A percentile compares a stretch with the other conserved stretches of the same genome.
Conservation (phyloP, 164 flowering plant genomes). For the Magnolia officinalis region DNA sequence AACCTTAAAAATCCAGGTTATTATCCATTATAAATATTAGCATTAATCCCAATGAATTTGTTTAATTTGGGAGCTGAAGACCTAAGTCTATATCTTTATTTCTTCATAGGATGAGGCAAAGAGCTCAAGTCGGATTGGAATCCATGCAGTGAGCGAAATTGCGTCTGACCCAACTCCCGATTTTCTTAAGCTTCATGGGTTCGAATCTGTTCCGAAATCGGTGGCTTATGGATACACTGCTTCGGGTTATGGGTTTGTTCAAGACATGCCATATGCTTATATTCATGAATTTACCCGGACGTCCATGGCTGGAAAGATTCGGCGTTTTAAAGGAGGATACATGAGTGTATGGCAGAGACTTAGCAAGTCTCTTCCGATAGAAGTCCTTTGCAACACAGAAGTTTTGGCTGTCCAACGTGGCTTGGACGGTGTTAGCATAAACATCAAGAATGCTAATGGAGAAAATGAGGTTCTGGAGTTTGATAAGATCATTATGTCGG, state of each 20-base stretch:
- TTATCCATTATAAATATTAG: neutral
- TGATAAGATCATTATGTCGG: constrained; percentile 67
- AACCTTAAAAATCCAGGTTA: constrained; percentile 69
- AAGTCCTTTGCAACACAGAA: constrained; percentile 52
- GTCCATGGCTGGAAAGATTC: constrained; percentile 81
- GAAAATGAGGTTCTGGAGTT: constrained; percentile 38
- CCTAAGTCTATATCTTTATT: neutral
- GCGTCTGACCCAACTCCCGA: constrained; percentile 58
- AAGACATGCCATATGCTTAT: constrained; percentile 88
- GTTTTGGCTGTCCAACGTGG: constrained; percentile 47
- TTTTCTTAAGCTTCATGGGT: constrained; percentile 50
- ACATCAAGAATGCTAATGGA: constrained; percentile 30
- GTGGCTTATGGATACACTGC: constrained; percentile 83
- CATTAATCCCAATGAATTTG: neutral
- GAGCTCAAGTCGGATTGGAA: constrained; percentile 46
- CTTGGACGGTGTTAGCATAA: constrained; percentile 27
- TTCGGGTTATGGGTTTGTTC: constrained; percentile 79
- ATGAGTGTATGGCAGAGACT: constrained; percentile 59
- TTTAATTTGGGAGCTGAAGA: neutral
- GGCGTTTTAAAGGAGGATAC: constrained; percentile 71
- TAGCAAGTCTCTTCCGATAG: constrained; percentile 40
- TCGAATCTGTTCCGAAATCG: constrained; percentile 60
- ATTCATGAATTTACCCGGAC: constrained; percentile 77
- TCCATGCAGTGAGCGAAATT: constrained; percentile 58
- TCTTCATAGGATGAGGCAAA: constrained; percentile 55